Evolutionary conservation across 805 yeast genomes (phyloP).

Genomic region (Wickerhamomyces kurtzmanii): DNA sequence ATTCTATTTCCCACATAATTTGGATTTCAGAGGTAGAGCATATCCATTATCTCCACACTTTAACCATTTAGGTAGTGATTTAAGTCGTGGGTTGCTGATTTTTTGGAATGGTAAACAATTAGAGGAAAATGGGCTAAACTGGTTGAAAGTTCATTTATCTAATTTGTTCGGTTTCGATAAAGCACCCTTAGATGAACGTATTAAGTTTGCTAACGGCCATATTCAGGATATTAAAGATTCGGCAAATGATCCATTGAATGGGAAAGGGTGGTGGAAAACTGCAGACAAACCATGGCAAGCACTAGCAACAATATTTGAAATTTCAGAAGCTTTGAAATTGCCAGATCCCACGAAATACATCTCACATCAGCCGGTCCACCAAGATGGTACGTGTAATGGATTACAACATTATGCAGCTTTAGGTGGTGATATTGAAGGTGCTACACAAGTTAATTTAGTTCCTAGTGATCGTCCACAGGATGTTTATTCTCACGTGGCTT

Average conservation of each 20-base stretch:
- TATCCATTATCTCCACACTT: conserved; percentile 76
- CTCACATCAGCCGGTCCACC: conserved; percentile 73
- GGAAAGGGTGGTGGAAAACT: conserved; percentile 53
- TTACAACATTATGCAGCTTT: conserved; percentile 81
- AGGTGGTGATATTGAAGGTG: conserved; percentile 82
- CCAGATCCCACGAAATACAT: conserved; percentile 56
- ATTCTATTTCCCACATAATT: conserved; percentile 70
- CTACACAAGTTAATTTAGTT: conserved; percentile 63
- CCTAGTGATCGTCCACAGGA: conserved; percentile 71
- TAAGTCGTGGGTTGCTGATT: conserved; percentile 59
- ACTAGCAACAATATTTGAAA: conserved; percentile 58
- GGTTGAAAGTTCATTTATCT: conserved; percentile 72
- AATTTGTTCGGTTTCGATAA: conserved; percentile 72
- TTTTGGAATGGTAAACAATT: conserved; percentile 72
- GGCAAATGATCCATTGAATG: conserved; percentile 52
- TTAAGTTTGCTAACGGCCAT: conserved; percentile 46
- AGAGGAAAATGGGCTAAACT: conserved; percentile 54
- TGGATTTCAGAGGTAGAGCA: conserved; percentile 80
- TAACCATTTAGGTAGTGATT: conserved; percentile 72
- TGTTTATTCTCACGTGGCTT: conserved; percentile 65
- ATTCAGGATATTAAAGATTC: conserved; percentile 43
- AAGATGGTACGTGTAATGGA: conserved; percentile 84
- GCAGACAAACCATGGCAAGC: conserved; percentile 87
- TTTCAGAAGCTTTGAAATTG: conserved; percentile 48
- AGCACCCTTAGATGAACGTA: conserved; percentile 56